Conservation (phyloP, 2,329 filamentous ascomycete genomes). For the Talaromyces piceae region DNA sequence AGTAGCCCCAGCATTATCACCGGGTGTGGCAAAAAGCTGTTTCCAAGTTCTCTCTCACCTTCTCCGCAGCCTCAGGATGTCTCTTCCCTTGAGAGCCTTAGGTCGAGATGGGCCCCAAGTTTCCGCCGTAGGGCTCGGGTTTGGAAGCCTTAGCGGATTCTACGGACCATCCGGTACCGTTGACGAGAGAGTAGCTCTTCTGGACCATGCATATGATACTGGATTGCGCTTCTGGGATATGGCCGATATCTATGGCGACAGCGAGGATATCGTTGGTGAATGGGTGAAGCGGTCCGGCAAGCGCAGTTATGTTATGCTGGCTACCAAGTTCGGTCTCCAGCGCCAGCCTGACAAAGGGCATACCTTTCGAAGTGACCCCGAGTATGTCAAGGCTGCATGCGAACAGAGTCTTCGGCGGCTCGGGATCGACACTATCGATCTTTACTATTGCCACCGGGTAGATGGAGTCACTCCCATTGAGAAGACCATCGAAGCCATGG, state of each 20-base stretch:
- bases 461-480: slow-evolving; percentile 29
- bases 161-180: slow-evolving; percentile 43
- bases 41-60: neutral
- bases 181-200: slow-evolving; percentile 40
- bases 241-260: slow-evolving; percentile 20
- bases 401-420: slow-evolving; percentile 23
- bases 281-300: slow-evolving; percentile 19
- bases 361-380: slow-evolving; percentile 18
- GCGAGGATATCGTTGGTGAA: slow-evolving; percentile 24
- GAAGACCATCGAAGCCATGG: slow-evolving; percentile 33
- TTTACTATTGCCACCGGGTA: slow-evolving; percentile 40
- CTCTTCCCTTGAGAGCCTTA: slow-evolving; percentile 8
- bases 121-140: slow-evolving; percentile 19
- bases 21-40: no score
- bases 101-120: slow-evolving; percentile 26
- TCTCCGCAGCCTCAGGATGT: neutral
- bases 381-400: slow-evolving; percentile 23
- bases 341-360: slow-evolving; percentile 14
- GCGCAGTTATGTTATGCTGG: slow-evolving; percentile 19
- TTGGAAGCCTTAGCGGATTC: slow-evolving; percentile 27
- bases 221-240: slow-evolving; percentile 20
- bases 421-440: slow-evolving; percentile 33
- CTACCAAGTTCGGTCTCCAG: slow-evolving; percentile 18
- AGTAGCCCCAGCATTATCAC: no score
- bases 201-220: slow-evolving; percentile 19